Evolutionary conservation across 176 grass and related monocot genomes (phyloP), one percentile per base, ranked within the genome.

Genomic region (Cenchrus americanus): DNA sequence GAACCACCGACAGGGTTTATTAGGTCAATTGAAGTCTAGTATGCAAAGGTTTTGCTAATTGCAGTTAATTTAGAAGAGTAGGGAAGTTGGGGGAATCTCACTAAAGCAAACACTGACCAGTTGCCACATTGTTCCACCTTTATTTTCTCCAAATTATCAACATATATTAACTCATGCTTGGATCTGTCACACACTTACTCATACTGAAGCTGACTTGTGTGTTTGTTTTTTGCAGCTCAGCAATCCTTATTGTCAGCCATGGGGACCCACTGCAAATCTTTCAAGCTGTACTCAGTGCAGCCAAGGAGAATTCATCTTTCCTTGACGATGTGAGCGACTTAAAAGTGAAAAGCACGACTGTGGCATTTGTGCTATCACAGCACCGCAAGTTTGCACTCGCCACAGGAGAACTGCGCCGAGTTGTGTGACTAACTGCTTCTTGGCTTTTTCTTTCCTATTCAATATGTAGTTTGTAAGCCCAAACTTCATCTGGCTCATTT

Each of bases 181-280:
- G 5, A 69, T 43, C 4, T n/a, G 14, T 30, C 27, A 30, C 27
- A 30, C 27, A 30, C 27, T 30, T 1, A 30, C 27, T 69, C 13
- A 14, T 44, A 8, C 55, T 77, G 43, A 19, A 54, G 21, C 49
- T 82, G 34, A 47, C 1, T 37, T 19, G 0, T 70, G 18, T 64
- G 52, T 66, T 72, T 68, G 62, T 64, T 85, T 19, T 48, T 67
- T 78, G 66, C 82, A 97, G 95, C 50, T 90, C 70, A 43, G 72
- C 75, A 40, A 59, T 97, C 54, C 66, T 97, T 52, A 83, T 94
- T 62, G 92, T 97, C 43, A 94, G 92, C 63, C 95, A 94, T 80
- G 95, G 95, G 55, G 95, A 97, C 57, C 90, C 95, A 48, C 82
- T 97, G 4, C 95, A 97, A 79, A 94, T 97, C 21, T 83, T 97